Percentiles rank a stretch among this genome's conserved stretches.
These are phyloP conservation scores for Nothophytophthora sp. DNA, from an alignment of 352 stramenopile genomes.

Conservation along the genomic window DNA sequence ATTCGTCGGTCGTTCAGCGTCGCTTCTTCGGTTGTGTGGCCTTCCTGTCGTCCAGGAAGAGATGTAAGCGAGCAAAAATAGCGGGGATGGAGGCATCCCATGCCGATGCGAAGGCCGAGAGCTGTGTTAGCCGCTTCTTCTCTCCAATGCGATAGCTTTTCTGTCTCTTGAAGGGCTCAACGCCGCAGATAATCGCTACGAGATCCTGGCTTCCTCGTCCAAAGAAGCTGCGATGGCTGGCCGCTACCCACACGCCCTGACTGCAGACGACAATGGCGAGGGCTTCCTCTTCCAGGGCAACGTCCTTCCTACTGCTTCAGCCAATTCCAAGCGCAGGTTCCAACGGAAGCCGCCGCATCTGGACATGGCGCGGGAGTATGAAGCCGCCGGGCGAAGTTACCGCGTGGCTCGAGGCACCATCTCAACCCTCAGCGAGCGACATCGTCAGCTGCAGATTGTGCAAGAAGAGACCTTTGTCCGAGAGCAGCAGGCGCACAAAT, in stretches of 20 bases:
- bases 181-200: too few relatives aligned
- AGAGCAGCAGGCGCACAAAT: conserved; percentile 33
- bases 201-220: too few relatives aligned
- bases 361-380: conserved; percentile 55
- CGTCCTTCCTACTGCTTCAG: background rate
- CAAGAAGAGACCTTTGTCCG: conserved; percentile 59
- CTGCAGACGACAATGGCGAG: conserved; percentile 35
- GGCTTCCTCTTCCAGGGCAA: conserved; percentile 49
- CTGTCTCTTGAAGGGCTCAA: too few relatives aligned
- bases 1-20: too few relatives aligned
- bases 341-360: conserved; percentile 60
- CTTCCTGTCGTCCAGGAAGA: too few relatives aligned
- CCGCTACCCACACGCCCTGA: conserved; percentile 14
- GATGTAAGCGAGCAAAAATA: too few relatives aligned
- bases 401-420: conserved; percentile 48
- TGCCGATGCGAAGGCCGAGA: too few relatives aligned
- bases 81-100: too few relatives aligned
- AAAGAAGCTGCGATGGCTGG: conserved; percentile 18
- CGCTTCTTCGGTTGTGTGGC: too few relatives aligned
- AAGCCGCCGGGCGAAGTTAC: conserved; percentile 42
- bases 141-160: too few relatives aligned
- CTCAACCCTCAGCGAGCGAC: conserved; percentile 42
- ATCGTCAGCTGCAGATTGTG: conserved; percentile 48
- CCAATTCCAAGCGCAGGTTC: conserved; percentile 25
- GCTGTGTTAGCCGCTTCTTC: too few relatives aligned